phyloP scores from a whole-genome alignment of 305 asterid genomes.

The Fraxinus ornus region DNA sequence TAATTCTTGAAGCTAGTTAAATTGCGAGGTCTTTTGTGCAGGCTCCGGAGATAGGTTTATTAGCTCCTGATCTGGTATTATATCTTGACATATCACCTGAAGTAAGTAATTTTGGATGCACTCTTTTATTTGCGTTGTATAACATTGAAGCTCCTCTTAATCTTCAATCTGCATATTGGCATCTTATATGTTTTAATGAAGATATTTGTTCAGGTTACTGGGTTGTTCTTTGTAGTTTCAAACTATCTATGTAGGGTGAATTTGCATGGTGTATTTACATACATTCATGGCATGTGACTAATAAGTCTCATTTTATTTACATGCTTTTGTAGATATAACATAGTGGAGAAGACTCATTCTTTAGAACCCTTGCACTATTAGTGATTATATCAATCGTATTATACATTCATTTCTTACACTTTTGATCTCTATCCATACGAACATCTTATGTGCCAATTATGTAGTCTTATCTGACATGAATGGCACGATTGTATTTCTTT shows the following conservation, averaged over 20 bases:
- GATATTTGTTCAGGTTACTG: neutral
- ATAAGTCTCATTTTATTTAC: neutral
- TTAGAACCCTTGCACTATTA: neutral
- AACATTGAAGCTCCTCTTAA: neutral
- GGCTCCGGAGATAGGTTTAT: conserved; percentile 88
- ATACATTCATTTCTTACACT: neutral
- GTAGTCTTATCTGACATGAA: neutral
- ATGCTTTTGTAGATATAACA: neutral
- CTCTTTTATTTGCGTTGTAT: conserved; percentile 4
- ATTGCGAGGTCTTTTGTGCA: conserved; percentile 28
- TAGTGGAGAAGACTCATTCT: neutral
- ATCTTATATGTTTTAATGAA: neutral
- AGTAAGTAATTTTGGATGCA: conserved; percentile 40
- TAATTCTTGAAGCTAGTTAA: neutral
- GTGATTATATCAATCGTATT: neutral
- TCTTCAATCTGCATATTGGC: conserved; percentile 5
- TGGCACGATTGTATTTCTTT: neutral
- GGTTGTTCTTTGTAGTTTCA: neutral
- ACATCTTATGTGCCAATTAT: neutral
- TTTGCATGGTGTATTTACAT: neutral
- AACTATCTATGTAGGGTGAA: neutral
- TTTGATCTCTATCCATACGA: neutral
- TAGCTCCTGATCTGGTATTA: conserved; percentile 86
- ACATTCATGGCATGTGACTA: neutral
- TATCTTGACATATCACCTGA: conserved; percentile 90